Evolutionary conservation across 2,329 filamentous ascomycete genomes (phyloP), one percentile per base, ranked within the genome.

Genomic region (Aspergillus sp.): DNA sequence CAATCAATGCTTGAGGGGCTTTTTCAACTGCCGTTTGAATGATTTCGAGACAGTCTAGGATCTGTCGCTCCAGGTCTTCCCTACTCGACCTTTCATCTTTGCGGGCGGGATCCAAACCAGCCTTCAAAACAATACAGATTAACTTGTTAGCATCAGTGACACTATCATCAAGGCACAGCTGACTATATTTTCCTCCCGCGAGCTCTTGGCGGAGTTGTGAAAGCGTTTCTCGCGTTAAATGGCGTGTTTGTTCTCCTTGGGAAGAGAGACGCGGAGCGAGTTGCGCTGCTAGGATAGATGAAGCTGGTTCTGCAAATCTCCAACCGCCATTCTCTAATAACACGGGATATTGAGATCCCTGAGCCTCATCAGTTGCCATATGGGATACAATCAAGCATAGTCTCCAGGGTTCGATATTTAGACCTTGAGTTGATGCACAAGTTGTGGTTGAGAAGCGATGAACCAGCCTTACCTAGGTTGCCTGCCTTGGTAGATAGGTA

Each of bases 271-370:
- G 88, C 61, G 88, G 84, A 51, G 93, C 88, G 45, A 96, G 82
- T 65, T 94, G 88, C 9, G 88, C 88, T 41, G 90, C 89, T 58
- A 95, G 77, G 7, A 90, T 94, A 11, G 90, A 95, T 9, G 89
- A 86, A 29, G 63, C 55, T 27, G 65, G 60, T 46, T 66, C 65
- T 42, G 52, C 45, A 34, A 46, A 46, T 51, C 48, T 55, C 46
- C 48, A 49, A 37, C 43, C 37, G 37, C 47, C 51, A 45, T 58
- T 52, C 38, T 39, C 51, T 44, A 51, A 45, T 19, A 12, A 13
- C 42, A 40, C 39, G 28, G 39, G 31, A 47, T 42, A 38, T 43
- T 38, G 39, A 45, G 42, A 43, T 43, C 41, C 44, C 33, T 47
- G 47, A 27, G 42, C 49, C 48, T 55, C 52, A 46, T 57, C 30